Evolutionary conservation across 352 stramenopile genomes (phyloP).

Genomic region (Discostella stelligera): DNA sequence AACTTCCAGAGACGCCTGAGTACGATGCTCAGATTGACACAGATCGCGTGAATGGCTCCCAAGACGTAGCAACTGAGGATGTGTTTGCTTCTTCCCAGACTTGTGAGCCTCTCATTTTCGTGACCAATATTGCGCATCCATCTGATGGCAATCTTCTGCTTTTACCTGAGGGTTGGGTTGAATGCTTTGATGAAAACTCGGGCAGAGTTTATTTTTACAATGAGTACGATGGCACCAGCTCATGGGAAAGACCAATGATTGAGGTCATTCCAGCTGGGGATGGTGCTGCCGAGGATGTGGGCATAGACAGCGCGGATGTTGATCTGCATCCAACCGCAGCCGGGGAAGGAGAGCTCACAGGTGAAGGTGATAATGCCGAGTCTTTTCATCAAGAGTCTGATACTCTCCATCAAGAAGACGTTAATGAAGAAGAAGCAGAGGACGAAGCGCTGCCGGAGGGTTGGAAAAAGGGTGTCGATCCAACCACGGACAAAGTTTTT

Average conservation of each 20-base stretch:
- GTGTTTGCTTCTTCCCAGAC: constrained; percentile 7
- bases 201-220: constrained; percentile 65
- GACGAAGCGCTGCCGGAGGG: background rate
- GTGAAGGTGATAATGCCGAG: background rate
- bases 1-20: constrained; percentile 2
- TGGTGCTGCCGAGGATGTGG: background rate
- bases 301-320: background rate
- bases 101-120: background rate
- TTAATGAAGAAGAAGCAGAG: constrained; percentile 1
- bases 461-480: constrained; percentile 14
- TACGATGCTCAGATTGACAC: constrained; percentile 10
- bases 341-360: background rate
- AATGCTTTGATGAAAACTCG: constrained; percentile 55
- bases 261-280: background rate
- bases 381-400: background rate
- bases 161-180: constrained; percentile 52
- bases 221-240: background rate
- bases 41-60: constrained; percentile 26
- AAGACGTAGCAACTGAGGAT: constrained; percentile 20
- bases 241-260: constrained; percentile 11
- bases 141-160: background rate
- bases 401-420: background rate
- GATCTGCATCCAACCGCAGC: background rate
- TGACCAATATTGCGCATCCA: background rate
- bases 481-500: constrained; percentile 35